These are phyloP conservation scores for Chaetomiaceae sp. DNA, from an alignment of 2,329 filamentous ascomycete genomes.

Conservation along the genomic window DNA sequence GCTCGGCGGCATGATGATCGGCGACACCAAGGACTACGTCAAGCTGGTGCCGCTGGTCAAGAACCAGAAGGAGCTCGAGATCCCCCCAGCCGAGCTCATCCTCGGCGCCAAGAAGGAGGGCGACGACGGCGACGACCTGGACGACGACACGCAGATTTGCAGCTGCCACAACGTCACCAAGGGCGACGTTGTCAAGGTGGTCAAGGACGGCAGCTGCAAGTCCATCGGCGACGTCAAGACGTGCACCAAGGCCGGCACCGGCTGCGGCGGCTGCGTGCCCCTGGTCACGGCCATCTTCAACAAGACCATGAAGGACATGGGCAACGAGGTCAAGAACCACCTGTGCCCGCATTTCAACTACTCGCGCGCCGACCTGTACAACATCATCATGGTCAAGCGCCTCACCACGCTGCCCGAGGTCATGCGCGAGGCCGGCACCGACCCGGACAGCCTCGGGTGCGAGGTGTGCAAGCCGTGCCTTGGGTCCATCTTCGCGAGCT, in stretches of 20 bases:
- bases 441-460: constrained; percentile 69
- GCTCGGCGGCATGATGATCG: constrained; percentile 96
- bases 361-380: constrained; percentile 83
- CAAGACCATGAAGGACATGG: constrained; percentile 78
- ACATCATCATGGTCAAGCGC: constrained; percentile 78
- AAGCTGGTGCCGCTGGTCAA: constrained; percentile 86
- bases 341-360: constrained; percentile 80
- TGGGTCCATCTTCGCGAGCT: constrained; percentile 71
- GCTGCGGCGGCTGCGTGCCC: constrained; percentile 86
- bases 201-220: constrained; percentile 77
- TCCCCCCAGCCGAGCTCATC: constrained; percentile 77
- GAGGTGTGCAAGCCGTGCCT: constrained; percentile 82
- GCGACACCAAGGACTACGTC: constrained; percentile 84
- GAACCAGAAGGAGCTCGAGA: constrained; percentile 71
- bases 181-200: constrained; percentile 64
- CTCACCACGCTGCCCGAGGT: constrained; percentile 67
- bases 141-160: constrained; percentile 83
- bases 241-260: constrained; percentile 87
- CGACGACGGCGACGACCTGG: constrained; percentile 69
- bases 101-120: constrained; percentile 69
- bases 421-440: constrained; percentile 72
- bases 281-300: constrained; percentile 88
- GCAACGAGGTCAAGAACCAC: constrained; percentile 81
- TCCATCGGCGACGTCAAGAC: constrained; percentile 78
- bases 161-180: constrained; percentile 92